Evolutionary conservation across 1,284 basidiomycete species (phyloP), one percentile per base, ranked within the genome.

Genomic region (Malassezia yamatoensis): DNA sequence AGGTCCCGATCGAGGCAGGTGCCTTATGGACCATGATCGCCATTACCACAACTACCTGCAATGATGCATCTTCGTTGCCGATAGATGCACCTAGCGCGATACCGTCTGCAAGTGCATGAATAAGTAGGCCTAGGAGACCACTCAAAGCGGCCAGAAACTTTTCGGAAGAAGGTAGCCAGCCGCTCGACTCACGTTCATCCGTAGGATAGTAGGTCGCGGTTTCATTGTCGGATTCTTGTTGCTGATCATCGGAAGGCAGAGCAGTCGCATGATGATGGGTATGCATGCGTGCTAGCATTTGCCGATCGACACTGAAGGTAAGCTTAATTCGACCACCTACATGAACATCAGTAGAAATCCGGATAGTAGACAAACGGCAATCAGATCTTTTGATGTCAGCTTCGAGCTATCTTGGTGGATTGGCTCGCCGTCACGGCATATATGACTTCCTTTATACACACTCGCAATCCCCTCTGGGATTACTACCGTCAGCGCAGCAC

Each of bases 11-110:
- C 0, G 70, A 64, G 1, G 71, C 67, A 1, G 71, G 71, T n/a
- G 70, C 70, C 48, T 74, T 74, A 63, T 74, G 71, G 18, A 74
- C 61, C 62, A 72, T 66, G 50, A 74, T 69, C 34, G 71, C 71
- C 5, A 70, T 41, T 20, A 69, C 59, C 6, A 74, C 70, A 29
- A 74, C 61, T 45, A 70, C 55, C 20, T 65, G 68, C 42, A 72
- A 56, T 38, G 63, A 63, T 36, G 58, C 43, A 37, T 71, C 65
- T 20, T 51, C 48, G 37, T 61, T 65, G 35, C 58, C 61, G 5
- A 65, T 60, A 11, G 60, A 62, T 2, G 71, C 68, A 10, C 71
- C 71, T 66, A 74, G 67, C 5, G 71, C 71, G 11, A 74, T 68
- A 0, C 71, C 71, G 36, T 74, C 71, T 1, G 70, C 68, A 2